phyloP scores from a whole-genome alignment of 371 early-diverging fungal genomes.

The Chytridium lagenaria region DNA sequence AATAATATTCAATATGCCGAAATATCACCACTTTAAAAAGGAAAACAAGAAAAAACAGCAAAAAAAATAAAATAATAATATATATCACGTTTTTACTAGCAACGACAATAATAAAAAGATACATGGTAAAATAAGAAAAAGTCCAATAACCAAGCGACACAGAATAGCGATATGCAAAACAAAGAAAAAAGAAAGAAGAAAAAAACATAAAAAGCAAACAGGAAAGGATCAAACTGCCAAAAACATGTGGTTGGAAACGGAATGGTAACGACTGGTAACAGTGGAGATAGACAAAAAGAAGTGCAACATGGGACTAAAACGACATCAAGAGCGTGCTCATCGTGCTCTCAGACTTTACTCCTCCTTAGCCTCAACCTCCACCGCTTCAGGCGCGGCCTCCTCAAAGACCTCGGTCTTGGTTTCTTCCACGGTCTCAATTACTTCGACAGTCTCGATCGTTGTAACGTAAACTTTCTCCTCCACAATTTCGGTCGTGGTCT shows the following conservation, averaged over 20 bases:
- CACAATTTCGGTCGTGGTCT: no score
- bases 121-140: not conserved
- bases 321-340: no score
- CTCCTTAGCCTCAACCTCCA: not conserved
- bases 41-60: no score
- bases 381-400: not conserved
- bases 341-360: not conserved
- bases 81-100: no score
- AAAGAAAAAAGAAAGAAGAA: not conserved
- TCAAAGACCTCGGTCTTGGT: not conserved
- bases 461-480: no score
- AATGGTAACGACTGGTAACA: not conserved
- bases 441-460: constrained; percentile 1
- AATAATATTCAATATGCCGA: no score
- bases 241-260: not conserved
- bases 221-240: not conserved
- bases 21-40: no score
- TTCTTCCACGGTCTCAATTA: not conserved
- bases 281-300: no score
- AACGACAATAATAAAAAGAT: not conserved
- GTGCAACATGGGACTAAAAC: no score
- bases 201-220: not conserved
- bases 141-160: not conserved
- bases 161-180: not conserved
- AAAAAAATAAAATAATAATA: no score